Evolutionary conservation across 1,139 yeast genomes (phyloP), one percentile per base, ranked within the genome.

Genomic region (Sugiyamaella neomexicana): DNA sequence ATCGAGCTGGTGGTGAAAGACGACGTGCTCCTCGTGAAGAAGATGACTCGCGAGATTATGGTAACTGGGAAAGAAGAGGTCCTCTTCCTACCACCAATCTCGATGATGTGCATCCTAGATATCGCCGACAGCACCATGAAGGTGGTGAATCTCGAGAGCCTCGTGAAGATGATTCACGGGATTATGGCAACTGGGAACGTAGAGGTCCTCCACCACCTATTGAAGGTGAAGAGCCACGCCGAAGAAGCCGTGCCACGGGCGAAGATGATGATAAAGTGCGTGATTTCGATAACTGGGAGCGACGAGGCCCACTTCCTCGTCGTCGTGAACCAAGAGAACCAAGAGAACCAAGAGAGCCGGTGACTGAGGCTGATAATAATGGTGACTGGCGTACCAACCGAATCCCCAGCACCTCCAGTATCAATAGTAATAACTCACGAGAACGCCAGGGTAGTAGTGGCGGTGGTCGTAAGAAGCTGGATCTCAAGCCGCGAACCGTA

Each of bases 1-100:
- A 41, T 16, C 55, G 59, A 13, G 56, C 55, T 9, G 57, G 59
- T 15, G 53, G 56, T 9, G 56, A 46, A 12, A 59, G 59, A 52
- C 29, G 58, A 29, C 52, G 54, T 47, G 55, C 43, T 41, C 47
- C 31, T 20, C 36, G 34, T 29, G 34, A 27, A 34, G 55, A 39
- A n/a, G 60, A 56, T 31, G 59, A 57, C 42, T 27, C 17, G 31
- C 55, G 60, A 23, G 56, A 59, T 41, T 59, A 55, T 46, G 58
- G 57, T 37, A 81, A 79, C 67, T 76, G 83, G 81, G 70, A 67
- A 59, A 66, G 65, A 61, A 66, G 72, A 55, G 73, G 72, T 15
- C 79, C 76, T 53, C 49, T 40, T 40, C 55, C 55, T 29, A 52
- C 44, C 16, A 47, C 47, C n/a, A 42, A 50, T 40, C 29, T 48